phyloP scores from a whole-genome alignment of 164 flowering plant species.

The Aristolochia californica region DNA sequence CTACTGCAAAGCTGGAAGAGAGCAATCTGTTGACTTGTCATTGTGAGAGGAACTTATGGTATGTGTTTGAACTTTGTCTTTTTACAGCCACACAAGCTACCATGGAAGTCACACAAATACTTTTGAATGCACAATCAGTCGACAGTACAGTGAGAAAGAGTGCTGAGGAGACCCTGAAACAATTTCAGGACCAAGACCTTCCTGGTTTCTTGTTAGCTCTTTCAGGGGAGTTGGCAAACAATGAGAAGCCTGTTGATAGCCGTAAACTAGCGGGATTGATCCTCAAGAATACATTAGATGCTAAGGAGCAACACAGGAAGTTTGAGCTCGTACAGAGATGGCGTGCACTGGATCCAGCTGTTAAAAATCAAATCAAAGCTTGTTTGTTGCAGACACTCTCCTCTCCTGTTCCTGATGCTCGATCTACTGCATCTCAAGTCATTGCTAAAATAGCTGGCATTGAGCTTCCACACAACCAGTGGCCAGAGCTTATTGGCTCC shows the following conservation, averaged over 20 bases:
- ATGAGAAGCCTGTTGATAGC: conserved; percentile 57
- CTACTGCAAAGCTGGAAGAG: too few species aligned
- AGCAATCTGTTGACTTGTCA: too few species aligned
- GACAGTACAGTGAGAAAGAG: conserved; percentile 44
- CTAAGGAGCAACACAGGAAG: conserved; percentile 55
- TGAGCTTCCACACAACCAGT: conserved; percentile 53
- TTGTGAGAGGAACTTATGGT: too few species aligned
- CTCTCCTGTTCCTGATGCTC: conserved; percentile 37
- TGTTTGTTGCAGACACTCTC: conserved; percentile 40
- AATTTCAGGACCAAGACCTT: conserved; percentile 56
- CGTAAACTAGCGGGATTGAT: conserved; percentile 54
- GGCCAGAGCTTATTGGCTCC: conserved; percentile 46
- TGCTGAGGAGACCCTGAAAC: conserved; percentile 48
- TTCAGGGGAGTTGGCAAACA: conserved; percentile 45
- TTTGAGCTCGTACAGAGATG: conserved; percentile 53
- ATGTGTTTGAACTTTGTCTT: too few species aligned
- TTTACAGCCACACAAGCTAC: conserved; percentile 14
- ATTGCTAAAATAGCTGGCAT: conserved; percentile 54
- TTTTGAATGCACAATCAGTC: conserved; percentile 48
- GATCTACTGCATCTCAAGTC: conserved; percentile 58
- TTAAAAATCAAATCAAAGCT: conserved; percentile 36
- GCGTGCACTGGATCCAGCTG: conserved; percentile 33
- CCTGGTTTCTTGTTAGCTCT: conserved; percentile 44
- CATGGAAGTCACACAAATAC: conserved; percentile 53
- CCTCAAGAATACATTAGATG: conserved; percentile 57